Percentiles rank a stretch among this genome's conserved stretches.
Conservation (phyloP, 176 grass and related monocot species). For the Panicum miliaceum region DNA sequence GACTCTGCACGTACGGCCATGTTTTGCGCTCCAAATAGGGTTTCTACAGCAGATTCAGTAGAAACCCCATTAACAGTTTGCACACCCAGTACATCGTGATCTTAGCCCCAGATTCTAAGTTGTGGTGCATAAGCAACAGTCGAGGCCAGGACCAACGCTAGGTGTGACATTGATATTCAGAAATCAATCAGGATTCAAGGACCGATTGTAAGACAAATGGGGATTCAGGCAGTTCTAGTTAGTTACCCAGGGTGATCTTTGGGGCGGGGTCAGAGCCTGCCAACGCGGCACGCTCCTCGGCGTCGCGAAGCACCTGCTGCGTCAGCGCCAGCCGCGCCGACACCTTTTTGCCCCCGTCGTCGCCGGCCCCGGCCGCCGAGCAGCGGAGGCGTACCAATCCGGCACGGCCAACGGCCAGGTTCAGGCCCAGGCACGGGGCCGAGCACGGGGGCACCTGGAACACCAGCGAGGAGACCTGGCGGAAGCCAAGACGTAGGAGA, state of each 20-base stretch:
- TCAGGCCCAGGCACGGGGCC: conserved; percentile 4
- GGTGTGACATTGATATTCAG: not conserved
- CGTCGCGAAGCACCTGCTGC: conserved; percentile 76
- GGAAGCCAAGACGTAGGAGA: conserved; percentile 48
- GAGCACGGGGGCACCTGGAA: conserved; percentile 6
- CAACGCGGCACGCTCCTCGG: conserved; percentile 70
- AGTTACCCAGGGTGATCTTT: conserved; percentile 75
- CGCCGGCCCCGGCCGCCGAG: conserved; percentile 54
- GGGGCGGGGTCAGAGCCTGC: conserved; percentile 70
- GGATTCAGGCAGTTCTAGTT: not conserved
- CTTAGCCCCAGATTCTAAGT: conserved; percentile 7
- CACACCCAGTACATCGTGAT: not conserved
- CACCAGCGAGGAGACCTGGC: conserved; percentile 31
- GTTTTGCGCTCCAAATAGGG: not conserved
- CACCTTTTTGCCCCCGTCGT: conserved; percentile 58
- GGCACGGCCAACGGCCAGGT: conserved; percentile 12
- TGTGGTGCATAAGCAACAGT: not conserved
- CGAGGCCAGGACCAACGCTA: not conserved
- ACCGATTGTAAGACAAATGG: conserved; percentile 5
- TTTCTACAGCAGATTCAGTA: not conserved
- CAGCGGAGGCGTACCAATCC: conserved; percentile 44
- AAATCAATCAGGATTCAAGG: not conserved
- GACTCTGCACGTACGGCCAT: not conserved
- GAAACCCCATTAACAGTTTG: not conserved
- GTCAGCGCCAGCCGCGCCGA: conserved; percentile 74